Evolutionary conservation across 768 basidiomycete genomes (phyloP).

Genomic region (Nevesoporus exiguus): DNA sequence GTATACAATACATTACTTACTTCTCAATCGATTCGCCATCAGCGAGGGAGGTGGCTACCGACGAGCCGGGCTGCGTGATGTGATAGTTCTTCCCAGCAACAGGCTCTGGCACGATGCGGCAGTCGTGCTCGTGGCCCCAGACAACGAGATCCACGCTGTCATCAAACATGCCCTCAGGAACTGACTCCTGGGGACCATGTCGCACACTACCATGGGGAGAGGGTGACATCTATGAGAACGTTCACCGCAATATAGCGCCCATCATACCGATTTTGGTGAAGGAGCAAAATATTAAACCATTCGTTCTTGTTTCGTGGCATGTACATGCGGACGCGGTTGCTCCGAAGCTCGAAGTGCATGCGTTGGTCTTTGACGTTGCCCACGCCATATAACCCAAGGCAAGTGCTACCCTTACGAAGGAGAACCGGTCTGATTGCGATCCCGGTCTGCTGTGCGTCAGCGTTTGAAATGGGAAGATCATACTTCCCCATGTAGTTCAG

Average conservation of each 20-base stretch:
- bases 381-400: slow-evolving; percentile 90
- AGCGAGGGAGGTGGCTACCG: slow-evolving; percentile 90
- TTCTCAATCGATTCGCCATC: slow-evolving; percentile 93
- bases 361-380: slow-evolving; percentile 96
- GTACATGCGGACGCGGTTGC: slow-evolving; percentile 93
- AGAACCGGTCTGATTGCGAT: slow-evolving; percentile 90
- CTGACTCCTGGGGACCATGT: slow-evolving; percentile 91
- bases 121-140: slow-evolving; percentile 99
- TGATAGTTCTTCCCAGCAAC: slow-evolving; percentile 90
- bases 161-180: slow-evolving; percentile 97
- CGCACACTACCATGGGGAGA: slow-evolving; percentile 59
- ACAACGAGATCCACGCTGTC: slow-evolving; percentile 90
- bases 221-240: slow-evolving; percentile 11
- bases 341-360: slow-evolving; percentile 94
- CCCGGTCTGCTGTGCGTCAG: slow-evolving; percentile 59
- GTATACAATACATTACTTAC: slow-evolving; percentile 38
- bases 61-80: slow-evolving; percentile 93
- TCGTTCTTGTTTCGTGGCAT: slow-evolving; percentile 87
- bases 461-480: slow-evolving; percentile 76
- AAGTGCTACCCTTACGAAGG: slow-evolving; percentile 80
- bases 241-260: background rate
- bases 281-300: slow-evolving; percentile 92
- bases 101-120: slow-evolving; percentile 83
- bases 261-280: slow-evolving; percentile 92
- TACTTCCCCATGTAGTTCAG: slow-evolving; percentile 98